A percentile compares a stretch with the other conserved stretches of the same genome.
Conservation (phyloP, 805 yeast genomes). For the Metschnikowia cubensis region DNA sequence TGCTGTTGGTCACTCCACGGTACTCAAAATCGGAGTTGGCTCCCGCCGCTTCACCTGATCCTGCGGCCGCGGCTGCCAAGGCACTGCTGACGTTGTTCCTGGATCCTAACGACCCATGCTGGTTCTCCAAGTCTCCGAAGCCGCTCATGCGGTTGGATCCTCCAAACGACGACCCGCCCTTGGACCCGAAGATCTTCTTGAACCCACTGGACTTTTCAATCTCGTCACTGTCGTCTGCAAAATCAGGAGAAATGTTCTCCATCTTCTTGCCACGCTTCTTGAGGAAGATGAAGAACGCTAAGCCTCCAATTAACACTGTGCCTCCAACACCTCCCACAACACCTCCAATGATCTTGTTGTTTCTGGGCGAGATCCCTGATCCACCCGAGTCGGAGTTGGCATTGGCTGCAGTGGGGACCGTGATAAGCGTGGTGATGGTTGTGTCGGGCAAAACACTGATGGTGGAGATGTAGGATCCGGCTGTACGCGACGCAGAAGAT, state of each 20-base stretch:
- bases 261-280: conserved; percentile 28
- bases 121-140: conserved; percentile 27
- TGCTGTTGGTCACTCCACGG: conserved; percentile 42
- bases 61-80: conserved; percentile 8
- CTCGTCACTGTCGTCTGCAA: conserved; percentile 30
- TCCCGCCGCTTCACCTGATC: conserved; percentile 7
- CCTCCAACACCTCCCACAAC: conserved; percentile 48
- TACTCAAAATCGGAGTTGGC: conserved; percentile 34
- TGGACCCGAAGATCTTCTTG: conserved; percentile 29
- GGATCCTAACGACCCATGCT: conserved; percentile 2
- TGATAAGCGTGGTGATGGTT: conserved; percentile 38
- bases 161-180: conserved; percentile 13
- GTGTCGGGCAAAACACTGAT: conserved; percentile 26
- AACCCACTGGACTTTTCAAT: conserved; percentile 23
- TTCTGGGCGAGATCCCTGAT: conserved; percentile 7
- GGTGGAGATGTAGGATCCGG: conserved; percentile 17
- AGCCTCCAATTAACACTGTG: conserved; percentile 35
- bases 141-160: conserved; percentile 8
- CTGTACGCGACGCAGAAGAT: conserved; percentile 3
- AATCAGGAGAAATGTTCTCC: conserved; percentile 43
- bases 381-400: conserved; percentile 8
- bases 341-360: conserved; percentile 40
- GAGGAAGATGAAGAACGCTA: conserved; percentile 35
- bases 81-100: neutral
- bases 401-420: conserved; percentile 34